Evolutionary conservation across 257 asterid species (phyloP), one percentile per base, ranked within the genome.

Genomic region (Echium plantagineum): DNA sequence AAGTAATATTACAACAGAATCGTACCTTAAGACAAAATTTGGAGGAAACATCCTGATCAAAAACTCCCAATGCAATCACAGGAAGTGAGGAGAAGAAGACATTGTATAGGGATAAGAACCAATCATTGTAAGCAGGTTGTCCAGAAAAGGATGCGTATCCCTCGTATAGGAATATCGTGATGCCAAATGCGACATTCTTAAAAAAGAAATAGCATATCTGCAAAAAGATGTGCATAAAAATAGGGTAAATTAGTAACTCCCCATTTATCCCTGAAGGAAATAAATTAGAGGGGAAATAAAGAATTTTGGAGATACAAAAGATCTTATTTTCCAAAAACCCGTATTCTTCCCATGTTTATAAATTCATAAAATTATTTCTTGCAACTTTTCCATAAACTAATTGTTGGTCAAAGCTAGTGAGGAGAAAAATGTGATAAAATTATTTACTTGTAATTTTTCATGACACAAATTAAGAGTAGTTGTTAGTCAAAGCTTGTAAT

Each of bases 1-100:
- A 35, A 35, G 46, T 35, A 59, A 77, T 80, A 90, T 3, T 78
- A 75, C 73, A 32, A 49, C 55, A 65, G 48, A 61, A 51, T 63
- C 68, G 5, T 80, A 86, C 97, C 96, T 79, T 90, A 1, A 84
- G 84, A 70, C 96, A 87, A 63, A 74, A 80, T 63, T 89, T 74
- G 58, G 97, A 84, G 56, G 97, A 85, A 42, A 90, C 96, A 64
- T 90, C 97, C 69, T 90, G 97, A 77, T 90, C 97, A 28, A 87
- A 85, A 57, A 90, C 94, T 13, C 97, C 97, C 67, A 90, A 21
- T 42, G 97, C 96, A 15, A 90, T 87, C 52, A 81, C 97, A 0
- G 97, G 97, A 70, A 90, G 77, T 31, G 97, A 90, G 15, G 97
- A 87, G 77, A 90, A 90, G 90, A 90, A 83, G 9, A 90, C 89